These are phyloP conservation scores for Vitis hybrid DNA, from an alignment of 177 flowering plant genomes.

Conservation along the genomic window DNA sequence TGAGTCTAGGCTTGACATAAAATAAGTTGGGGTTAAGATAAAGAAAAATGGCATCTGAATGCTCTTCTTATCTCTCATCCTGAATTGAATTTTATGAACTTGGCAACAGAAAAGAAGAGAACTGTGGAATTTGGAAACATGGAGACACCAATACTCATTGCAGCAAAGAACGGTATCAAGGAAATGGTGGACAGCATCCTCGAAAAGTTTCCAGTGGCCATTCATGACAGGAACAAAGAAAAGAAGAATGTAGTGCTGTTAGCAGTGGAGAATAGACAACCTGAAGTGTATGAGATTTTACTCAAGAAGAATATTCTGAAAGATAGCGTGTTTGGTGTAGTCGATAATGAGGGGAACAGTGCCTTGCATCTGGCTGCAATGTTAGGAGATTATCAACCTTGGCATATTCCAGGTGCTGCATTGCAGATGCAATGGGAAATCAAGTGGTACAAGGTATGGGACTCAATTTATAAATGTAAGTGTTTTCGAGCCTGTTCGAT, in stretches of 20 bases:
- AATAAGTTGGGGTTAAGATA: no score
- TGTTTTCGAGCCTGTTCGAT: no score
- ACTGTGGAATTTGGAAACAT: neutral
- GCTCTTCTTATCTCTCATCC: no score
- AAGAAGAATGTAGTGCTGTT: constrained; percentile 25
- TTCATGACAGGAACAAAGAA: constrained; percentile 28
- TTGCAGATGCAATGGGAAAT: constrained; percentile 51
- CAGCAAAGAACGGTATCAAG: constrained; percentile 37
- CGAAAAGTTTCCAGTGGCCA: constrained; percentile 30
- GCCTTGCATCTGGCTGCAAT: constrained; percentile 39
- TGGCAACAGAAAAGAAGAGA: neutral
- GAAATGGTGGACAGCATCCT: constrained; percentile 41
- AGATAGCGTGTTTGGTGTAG: constrained; percentile 14
- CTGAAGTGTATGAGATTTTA: constrained; percentile 17
- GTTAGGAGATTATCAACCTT: constrained; percentile 29
- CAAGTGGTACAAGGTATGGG: constrained; percentile 47
- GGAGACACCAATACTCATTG: constrained; percentile 33
- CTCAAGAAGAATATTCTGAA: constrained; percentile 10
- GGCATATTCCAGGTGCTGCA: constrained; percentile 47
- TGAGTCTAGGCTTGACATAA: no score
- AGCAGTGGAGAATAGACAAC: constrained; percentile 31
- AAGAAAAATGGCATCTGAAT: no score
- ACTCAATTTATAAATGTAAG: no score
- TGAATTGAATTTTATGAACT: neutral
- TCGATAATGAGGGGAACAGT: constrained; percentile 29